Evolutionary conservation across 129 eudicot genomes (phyloP).

Genomic region (Lonicera japonica): DNA sequence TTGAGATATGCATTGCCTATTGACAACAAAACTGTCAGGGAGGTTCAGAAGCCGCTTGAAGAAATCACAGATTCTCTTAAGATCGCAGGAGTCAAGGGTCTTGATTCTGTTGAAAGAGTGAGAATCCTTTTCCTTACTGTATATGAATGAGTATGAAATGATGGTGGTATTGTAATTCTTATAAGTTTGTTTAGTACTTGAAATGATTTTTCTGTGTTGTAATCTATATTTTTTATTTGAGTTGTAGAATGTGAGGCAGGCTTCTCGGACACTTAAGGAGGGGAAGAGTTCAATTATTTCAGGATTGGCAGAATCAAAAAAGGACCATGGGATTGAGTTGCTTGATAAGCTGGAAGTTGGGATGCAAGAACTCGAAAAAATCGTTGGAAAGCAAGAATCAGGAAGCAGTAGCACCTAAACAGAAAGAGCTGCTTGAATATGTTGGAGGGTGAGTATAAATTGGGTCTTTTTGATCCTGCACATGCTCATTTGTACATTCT

Average conservation of each 20-base stretch:
- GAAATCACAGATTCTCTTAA: slow-evolving; percentile 92
- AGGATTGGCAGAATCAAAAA: slow-evolving; percentile 88
- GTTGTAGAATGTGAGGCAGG: slow-evolving; percentile 83
- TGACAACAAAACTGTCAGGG: slow-evolving; percentile 88
- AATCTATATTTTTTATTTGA: slow-evolving; percentile 14
- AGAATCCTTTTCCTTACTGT: slow-evolving; percentile 12
- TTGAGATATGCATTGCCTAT: slow-evolving; percentile 90
- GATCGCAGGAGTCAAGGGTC: slow-evolving; percentile 77
- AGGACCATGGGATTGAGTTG: slow-evolving; percentile 74
- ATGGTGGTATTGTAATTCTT: too few relatives aligned
- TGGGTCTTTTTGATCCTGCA: background rate
- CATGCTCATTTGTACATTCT: slow-evolving; percentile 1
- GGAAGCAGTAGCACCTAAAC: slow-evolving; percentile 76
- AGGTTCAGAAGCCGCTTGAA: slow-evolving; percentile 97
- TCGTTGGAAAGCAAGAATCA: slow-evolving; percentile 74
- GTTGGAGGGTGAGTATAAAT: slow-evolving; percentile 79
- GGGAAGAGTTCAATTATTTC: slow-evolving; percentile 73
- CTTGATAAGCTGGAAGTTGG: slow-evolving; percentile 85
- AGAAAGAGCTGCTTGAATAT: slow-evolving; percentile 82
- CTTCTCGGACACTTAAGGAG: slow-evolving; percentile 72
- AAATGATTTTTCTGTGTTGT: slow-evolving; percentile 2
- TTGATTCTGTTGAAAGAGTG: slow-evolving; percentile 91
- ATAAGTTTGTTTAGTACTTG: background rate
- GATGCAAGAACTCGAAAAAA: slow-evolving; percentile 71
- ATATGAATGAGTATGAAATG: background rate